Evolutionary conservation across 371 early-diverging fungal species (phyloP).

Genomic region (Mucor saturninus): DNA sequence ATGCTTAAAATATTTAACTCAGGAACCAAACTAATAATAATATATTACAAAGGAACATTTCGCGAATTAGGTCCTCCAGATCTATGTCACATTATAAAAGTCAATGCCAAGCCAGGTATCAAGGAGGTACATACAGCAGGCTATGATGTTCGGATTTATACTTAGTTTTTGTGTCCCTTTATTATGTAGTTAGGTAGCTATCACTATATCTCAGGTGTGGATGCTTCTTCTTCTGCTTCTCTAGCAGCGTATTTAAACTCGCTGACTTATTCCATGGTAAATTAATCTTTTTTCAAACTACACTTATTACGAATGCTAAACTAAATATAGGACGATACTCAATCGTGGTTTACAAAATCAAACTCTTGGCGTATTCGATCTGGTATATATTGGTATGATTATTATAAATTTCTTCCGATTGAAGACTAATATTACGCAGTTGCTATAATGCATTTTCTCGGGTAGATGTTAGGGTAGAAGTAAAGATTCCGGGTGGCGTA

Average conservation of each 20-base stretch:
- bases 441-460: conserved; percentile 96
- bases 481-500: conserved; percentile 97
- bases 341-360: conserved; percentile 74
- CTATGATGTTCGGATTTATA: background rate
- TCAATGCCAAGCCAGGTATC: conserved; percentile 76
- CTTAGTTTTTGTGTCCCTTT: no score
- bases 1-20: background rate
- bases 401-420: background rate
- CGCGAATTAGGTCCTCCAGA: conserved; percentile 96
- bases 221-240: conserved; percentile 92
- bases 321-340: conserved; percentile 63
- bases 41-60: conserved; percentile 65
- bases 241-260: conserved; percentile 95
- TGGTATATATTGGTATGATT: conserved; percentile 69
- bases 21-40: no score
- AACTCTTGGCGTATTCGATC: conserved; percentile 74
- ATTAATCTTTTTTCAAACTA: background rate
- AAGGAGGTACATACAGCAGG: conserved; percentile 69
- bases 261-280: conserved; percentile 89
- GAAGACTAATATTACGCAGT: conserved; percentile 40
- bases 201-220: conserved; percentile 92
- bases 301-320: no score
- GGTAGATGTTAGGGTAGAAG: conserved; percentile 95
- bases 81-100: conserved; percentile 91
- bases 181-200: conserved; percentile 60